Evolutionary conservation across 441 rosid genomes (phyloP).

Genomic region (Eutrema salsugineum): DNA sequence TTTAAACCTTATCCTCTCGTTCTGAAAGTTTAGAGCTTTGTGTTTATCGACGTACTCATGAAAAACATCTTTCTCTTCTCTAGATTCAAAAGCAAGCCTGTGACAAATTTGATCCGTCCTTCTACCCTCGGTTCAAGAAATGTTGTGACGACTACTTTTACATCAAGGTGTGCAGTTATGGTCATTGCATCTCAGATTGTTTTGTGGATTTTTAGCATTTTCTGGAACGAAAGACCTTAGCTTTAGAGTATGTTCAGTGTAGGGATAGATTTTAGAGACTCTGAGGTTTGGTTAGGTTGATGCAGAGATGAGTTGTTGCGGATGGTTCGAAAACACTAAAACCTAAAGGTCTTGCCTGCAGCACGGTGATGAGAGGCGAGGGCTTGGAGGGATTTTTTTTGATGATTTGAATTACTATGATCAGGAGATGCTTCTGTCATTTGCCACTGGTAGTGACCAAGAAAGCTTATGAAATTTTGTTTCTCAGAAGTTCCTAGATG

Average conservation of each 20-base stretch:
- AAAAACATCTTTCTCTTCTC: conserved; percentile 10
- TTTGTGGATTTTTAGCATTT: conserved; percentile 4
- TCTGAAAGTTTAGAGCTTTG: neutral
- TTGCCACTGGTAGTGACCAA: conserved; percentile 66
- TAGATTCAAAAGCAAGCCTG: conserved; percentile 76
- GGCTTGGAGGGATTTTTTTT: conserved; percentile 93
- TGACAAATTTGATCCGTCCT: conserved; percentile 83
- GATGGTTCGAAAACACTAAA: neutral
- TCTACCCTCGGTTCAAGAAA: conserved; percentile 86
- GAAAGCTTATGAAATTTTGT: neutral
- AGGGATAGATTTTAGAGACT: neutral
- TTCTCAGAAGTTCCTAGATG: neutral
- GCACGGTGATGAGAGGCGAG: conserved; percentile 86
- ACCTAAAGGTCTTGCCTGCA: conserved; percentile 33
- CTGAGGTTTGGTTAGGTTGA: neutral
- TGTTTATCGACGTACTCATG: neutral
- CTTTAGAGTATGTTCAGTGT: neutral
- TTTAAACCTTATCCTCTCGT: neutral
- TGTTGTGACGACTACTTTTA: conserved; percentile 96
- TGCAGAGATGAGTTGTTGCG: neutral
- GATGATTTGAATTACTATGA: conserved; percentile 85
- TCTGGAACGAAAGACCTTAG: neutral
- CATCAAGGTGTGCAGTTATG: conserved; percentile 51
- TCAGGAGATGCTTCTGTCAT: conserved; percentile 91
- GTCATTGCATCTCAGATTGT: neutral